These are phyloP conservation scores for Xylaria sp. DNA, from an alignment of 2,329 filamentous ascomycete genomes.

Conservation along the genomic window DNA sequence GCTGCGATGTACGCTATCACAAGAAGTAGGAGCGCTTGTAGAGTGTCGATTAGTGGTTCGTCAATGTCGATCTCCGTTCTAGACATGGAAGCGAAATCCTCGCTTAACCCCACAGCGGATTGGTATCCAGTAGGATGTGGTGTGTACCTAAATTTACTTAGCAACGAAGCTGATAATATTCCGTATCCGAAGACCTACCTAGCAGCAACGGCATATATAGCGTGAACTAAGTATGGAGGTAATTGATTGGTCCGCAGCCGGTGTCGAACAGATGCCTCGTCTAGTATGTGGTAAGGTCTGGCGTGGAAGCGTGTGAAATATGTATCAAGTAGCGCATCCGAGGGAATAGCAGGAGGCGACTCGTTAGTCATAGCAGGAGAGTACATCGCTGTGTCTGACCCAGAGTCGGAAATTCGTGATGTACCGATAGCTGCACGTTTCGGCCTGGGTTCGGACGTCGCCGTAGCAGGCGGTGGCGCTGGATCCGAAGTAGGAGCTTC, in stretches of 20 bases:
- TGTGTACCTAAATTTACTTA: conserved; percentile 63
- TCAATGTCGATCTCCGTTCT: conserved; percentile 76
- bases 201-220: conserved; percentile 66
- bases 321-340: conserved; percentile 72
- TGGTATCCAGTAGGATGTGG: conserved; percentile 70
- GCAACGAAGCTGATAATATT: conserved; percentile 12
- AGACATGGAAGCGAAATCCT: conserved; percentile 74
- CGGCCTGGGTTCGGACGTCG: conserved; percentile 46
- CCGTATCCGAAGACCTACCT: conserved; percentile 52
- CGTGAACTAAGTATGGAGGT: conserved; percentile 57
- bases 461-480: conserved; percentile 35
- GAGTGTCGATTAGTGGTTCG: conserved; percentile 77
- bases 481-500: conserved; percentile 32
- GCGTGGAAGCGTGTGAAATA: conserved; percentile 82
- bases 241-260: conserved; percentile 72
- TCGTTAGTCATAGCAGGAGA: conserved; percentile 52
- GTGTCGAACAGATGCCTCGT: conserved; percentile 77
- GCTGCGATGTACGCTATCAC: conserved; percentile 77
- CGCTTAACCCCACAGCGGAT: conserved; percentile 69
- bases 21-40: conserved; percentile 78
- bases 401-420: conserved; percentile 41
- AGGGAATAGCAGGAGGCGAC: conserved; percentile 54
- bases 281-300: conserved; percentile 81
- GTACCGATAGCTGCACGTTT: conserved; percentile 50
- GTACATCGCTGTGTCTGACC: conserved; percentile 48